Evolutionary conservation across 805 yeast species (phyloP).

Genomic region (Cephaloascus albidus): DNA sequence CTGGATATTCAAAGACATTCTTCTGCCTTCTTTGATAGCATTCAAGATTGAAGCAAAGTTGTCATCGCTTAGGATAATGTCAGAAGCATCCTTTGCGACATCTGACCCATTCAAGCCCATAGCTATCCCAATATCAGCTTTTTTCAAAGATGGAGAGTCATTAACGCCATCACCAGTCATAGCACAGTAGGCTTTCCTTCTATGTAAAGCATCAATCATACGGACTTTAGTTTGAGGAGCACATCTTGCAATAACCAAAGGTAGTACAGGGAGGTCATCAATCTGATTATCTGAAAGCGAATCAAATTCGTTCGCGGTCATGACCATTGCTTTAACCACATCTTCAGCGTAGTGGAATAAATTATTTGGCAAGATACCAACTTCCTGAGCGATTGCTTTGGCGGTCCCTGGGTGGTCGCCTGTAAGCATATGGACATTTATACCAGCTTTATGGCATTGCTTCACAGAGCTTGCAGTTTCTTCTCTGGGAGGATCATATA

Average conservation of each 20-base stretch:
- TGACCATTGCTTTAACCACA: conserved; percentile 56
- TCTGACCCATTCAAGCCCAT: conserved; percentile 79
- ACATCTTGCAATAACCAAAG: conserved; percentile 74
- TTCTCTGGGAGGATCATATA: conserved; percentile 71
- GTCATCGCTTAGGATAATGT: conserved; percentile 67
- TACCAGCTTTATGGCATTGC: conserved; percentile 65
- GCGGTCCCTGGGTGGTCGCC: conserved; percentile 81
- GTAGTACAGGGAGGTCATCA: conserved; percentile 56
- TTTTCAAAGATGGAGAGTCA: conserved; percentile 70
- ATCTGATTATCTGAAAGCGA: conserved; percentile 49
- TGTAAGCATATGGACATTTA: conserved; percentile 73
- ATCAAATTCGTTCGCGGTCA: conserved; percentile 71
- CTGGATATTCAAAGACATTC: conserved; percentile 73
- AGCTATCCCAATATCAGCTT: conserved; percentile 76
- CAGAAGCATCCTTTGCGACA: conserved; percentile 80
- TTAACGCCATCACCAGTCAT: conserved; percentile 85
- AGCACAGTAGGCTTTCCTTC: conserved; percentile 54
- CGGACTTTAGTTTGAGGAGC: conserved; percentile 78
- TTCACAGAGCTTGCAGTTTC: conserved; percentile 61
- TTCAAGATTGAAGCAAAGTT: conserved; percentile 72
- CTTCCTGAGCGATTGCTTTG: conserved; percentile 71
- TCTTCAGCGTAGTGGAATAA: conserved; percentile 45
- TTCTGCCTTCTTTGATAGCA: conserved; percentile 73
- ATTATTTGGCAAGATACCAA: conserved; percentile 63
- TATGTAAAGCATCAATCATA: conserved; percentile 70